These are phyloP conservation scores for Apium graveolens DNA, from an alignment of 129 eudicot genomes.

Conservation along the genomic window DNA sequence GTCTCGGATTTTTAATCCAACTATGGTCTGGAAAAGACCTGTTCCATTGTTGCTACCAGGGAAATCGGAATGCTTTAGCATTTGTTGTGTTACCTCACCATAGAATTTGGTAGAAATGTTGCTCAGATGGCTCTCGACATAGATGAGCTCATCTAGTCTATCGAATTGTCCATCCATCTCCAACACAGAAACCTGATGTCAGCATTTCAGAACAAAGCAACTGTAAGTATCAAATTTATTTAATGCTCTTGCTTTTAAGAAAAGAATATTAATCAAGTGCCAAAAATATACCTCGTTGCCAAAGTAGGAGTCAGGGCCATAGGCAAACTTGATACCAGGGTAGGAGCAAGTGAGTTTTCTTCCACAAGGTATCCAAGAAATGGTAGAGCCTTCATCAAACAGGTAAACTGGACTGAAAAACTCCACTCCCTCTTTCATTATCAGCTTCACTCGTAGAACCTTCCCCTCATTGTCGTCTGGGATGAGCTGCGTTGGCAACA, in stretches of 20 bases:
- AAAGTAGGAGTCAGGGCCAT: conserved; percentile 82
- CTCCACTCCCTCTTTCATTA: conserved; percentile 92
- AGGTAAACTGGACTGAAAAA: conserved; percentile 84
- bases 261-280: neutral
- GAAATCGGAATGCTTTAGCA: conserved; percentile 86
- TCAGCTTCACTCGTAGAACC: conserved; percentile 81
- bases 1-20: conserved; percentile 87
- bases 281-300: conserved; percentile 60
- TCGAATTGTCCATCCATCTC: conserved; percentile 99
- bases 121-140: conserved; percentile 94
- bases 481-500: conserved; percentile 84
- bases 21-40: conserved; percentile 89
- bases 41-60: conserved; percentile 99
- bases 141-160: conserved; percentile 88
- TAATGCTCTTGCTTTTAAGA: neutral
- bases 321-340: conserved; percentile 93
- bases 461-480: conserved; percentile 94
- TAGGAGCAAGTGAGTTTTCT: conserved; percentile 96
- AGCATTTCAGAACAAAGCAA: conserved; percentile 12
- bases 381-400: conserved; percentile 93
- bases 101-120: conserved; percentile 89
- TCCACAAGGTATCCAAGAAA: conserved; percentile 96
- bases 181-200: conserved; percentile 70
- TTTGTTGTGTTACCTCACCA: conserved; percentile 94
- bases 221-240: neutral